A percentile compares a stretch with the other conserved stretches of the same genome.
Conservation (phyloP, 345 rosid species). For the Mallotus nudiflorus region DNA sequence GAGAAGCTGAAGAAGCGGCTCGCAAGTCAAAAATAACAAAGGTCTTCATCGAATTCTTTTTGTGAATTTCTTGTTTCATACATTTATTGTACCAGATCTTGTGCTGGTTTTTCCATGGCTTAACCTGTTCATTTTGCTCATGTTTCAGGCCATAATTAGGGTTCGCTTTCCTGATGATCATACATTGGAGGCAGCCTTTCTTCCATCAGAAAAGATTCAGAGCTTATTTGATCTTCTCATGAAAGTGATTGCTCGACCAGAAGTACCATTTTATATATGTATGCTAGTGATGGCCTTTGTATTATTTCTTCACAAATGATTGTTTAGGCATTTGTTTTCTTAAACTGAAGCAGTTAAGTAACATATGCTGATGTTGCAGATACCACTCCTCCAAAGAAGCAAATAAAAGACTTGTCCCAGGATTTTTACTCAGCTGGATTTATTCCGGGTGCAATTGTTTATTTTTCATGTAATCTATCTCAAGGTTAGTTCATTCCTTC, state of each 20-base stretch:
- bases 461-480: constrained; percentile 66
- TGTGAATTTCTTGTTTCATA: constrained; percentile 9
- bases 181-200: constrained; percentile 78
- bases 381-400: constrained; percentile 90
- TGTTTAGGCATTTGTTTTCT: background rate
- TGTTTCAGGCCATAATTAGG: constrained; percentile 62
- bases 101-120: background rate
- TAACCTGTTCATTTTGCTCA: constrained; percentile 12
- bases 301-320: background rate
- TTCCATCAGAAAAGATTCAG: constrained; percentile 79
- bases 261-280: constrained; percentile 75
- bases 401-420: constrained; percentile 65
- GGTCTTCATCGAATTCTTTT: constrained; percentile 38
- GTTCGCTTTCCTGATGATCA: constrained; percentile 85
- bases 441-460: constrained; percentile 90
- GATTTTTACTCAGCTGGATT: constrained; percentile 86
- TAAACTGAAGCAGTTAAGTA: constrained; percentile 6
- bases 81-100: constrained; percentile 3
- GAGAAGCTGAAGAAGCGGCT: constrained; percentile 90
- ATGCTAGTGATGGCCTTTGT: constrained; percentile 24
- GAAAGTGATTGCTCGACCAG: constrained; percentile 61
- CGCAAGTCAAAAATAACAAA: constrained; percentile 64
- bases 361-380: constrained; percentile 42
- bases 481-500: constrained; percentile 59
- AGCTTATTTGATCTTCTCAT: constrained; percentile 68